These are phyloP conservation scores for Papiliotrema flavescens DNA, from an alignment of 1,284 basidiomycete species.

Conservation along the genomic window DNA sequence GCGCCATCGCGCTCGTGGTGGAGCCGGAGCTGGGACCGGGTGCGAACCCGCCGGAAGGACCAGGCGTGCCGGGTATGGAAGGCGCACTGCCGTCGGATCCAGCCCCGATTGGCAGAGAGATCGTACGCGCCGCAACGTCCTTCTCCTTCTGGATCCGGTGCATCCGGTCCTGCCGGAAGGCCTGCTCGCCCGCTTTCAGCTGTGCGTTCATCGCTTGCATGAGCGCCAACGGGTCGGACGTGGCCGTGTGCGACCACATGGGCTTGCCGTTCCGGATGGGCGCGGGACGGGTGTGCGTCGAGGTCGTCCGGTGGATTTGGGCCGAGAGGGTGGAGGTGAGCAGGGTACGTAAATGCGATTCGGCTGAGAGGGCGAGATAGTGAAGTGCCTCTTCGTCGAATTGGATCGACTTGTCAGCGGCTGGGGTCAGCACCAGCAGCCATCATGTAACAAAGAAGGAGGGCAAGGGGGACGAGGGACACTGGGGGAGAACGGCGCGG, in stretches of 20 bases:
- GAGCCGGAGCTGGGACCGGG: slow-evolving; percentile 6
- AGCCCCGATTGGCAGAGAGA: too few relatives aligned
- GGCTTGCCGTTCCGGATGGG: slow-evolving; percentile 12
- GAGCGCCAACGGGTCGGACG: slow-evolving; percentile 31
- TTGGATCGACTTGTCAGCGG: slow-evolving; percentile 7
- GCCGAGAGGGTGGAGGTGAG: slow-evolving; percentile 32
- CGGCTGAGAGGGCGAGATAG: slow-evolving; percentile 41
- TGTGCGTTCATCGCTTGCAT: slow-evolving; percentile 27
- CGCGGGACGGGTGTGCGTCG: slow-evolving; percentile 35
- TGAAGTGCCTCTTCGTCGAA: slow-evolving; percentile 38
- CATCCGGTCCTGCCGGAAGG: slow-evolving; percentile 35
- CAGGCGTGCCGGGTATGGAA: too few relatives aligned
- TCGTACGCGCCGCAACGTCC: slow-evolving; percentile 13
- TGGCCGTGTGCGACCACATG: slow-evolving; percentile 36
- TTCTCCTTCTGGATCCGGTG: slow-evolving; percentile 34
- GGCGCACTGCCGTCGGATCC: too few relatives aligned
- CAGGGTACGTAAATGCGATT: slow-evolving; percentile 34
- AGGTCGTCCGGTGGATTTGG: slow-evolving; percentile 38
- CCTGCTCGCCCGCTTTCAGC: slow-evolving; percentile 39
- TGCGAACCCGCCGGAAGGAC: not conserved
- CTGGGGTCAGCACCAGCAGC: too few relatives aligned
- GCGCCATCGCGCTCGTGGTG: not conserved
- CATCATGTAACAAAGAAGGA: too few relatives aligned
- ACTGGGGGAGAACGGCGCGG: too few relatives aligned
- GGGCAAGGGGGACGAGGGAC: too few relatives aligned